phyloP scores from a whole-genome alignment of 2,329 filamentous ascomycete species.

The Alternaria consortialis region DNA sequence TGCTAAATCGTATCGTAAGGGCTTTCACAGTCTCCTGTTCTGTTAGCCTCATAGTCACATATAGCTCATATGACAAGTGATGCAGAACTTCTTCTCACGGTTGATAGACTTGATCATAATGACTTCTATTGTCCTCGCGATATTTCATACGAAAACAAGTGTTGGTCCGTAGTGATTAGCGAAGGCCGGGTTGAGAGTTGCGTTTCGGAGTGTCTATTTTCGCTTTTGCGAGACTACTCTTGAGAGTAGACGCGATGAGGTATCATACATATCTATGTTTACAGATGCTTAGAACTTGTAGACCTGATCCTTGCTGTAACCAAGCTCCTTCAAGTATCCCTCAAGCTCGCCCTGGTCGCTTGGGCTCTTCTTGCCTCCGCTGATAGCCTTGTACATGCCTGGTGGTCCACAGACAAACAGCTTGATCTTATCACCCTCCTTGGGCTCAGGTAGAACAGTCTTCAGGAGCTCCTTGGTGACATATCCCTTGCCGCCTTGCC shows the following conservation, averaged over 20 bases:
- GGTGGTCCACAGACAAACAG: constrained; percentile 95
- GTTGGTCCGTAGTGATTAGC: not conserved
- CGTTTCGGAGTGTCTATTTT: not conserved
- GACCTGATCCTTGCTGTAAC: constrained; percentile 87
- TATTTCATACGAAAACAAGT: not conserved
- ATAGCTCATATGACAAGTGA: not conserved
- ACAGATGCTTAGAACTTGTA: constrained; percentile 70
- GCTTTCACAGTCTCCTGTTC: not conserved
- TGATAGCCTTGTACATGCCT: constrained; percentile 91
- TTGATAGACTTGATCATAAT: not conserved
- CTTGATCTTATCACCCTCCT: constrained; percentile 86
- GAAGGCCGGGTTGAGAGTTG: not conserved
- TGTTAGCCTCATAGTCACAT: not conserved
- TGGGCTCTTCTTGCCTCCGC: constrained; percentile 89
- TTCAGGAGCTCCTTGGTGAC: constrained; percentile 93
- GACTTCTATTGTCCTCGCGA: not conserved
- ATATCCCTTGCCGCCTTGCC: constrained; percentile 79
- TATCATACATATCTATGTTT: constrained; percentile 33
- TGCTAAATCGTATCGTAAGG: not conserved
- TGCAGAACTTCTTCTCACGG: not conserved
- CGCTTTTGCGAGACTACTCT: constrained; percentile 9
- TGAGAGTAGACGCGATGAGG: constrained; percentile 14
- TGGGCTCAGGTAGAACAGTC: constrained; percentile 92
- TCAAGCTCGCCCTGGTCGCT: constrained; percentile 90
- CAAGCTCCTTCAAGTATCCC: constrained; percentile 83